phyloP scores from a whole-genome alignment of 2,329 filamentous ascomycete species.

The Sclerotinia glacialis region DNA sequence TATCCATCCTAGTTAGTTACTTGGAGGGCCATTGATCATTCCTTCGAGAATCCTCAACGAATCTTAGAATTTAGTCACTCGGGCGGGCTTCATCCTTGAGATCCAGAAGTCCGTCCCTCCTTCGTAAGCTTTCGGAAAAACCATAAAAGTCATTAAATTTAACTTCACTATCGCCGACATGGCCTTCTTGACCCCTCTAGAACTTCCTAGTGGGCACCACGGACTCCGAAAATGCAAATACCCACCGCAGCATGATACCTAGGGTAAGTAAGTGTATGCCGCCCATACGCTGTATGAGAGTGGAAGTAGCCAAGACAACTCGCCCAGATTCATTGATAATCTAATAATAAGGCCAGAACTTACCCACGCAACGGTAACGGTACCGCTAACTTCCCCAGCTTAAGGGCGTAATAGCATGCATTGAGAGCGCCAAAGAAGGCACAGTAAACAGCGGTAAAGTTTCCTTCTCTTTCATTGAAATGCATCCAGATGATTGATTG shows the following conservation, averaged over 20 bases:
- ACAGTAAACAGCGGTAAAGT: constrained; percentile 12
- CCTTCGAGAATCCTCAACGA: constrained; percentile 2
- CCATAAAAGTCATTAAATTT: not conserved
- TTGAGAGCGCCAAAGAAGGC: constrained; percentile 1
- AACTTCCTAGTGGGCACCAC: not conserved
- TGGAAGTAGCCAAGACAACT: not conserved
- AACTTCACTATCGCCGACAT: constrained; percentile 1
- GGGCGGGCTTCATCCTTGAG: not conserved
- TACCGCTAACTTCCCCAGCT: constrained; percentile 6
- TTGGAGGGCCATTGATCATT: not conserved
- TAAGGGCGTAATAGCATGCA: not conserved
- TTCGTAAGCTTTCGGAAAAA: no score
- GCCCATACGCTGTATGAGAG: no score
- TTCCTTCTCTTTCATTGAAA: constrained; percentile 10
- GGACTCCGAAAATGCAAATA: not conserved
- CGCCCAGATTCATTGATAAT: not conserved
- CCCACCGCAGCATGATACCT: not conserved
- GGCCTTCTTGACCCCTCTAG: not conserved
- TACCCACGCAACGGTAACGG: constrained; percentile 8
- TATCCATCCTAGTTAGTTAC: not conserved
- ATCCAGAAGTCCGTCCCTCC: not conserved
- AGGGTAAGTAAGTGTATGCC: no score
- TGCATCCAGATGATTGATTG: not conserved
- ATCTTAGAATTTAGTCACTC: not conserved
- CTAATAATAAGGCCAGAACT: not conserved